Base-by-base conservation (phyloP, 176 grass and related monocot genomes). In the Carex scoparia region DNA sequence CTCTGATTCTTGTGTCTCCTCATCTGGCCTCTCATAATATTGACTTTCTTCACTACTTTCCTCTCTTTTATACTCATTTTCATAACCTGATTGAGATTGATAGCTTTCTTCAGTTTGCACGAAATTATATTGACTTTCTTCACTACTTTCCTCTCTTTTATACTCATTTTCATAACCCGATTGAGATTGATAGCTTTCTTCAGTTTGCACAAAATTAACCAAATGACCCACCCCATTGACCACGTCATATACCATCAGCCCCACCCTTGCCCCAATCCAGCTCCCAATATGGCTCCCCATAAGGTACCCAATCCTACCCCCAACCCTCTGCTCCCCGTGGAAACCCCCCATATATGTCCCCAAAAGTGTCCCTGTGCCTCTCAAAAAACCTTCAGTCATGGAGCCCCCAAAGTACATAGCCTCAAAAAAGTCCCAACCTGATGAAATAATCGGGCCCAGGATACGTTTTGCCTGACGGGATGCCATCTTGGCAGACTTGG, bases 361-460 rank as follows among this genome's bases (percentile, higher is more conserved):
- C n/a, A 96, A 87, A 35, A 95, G 90, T 82, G 97, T 99, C 58
- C 97, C 97, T 0, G 79, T 75, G 13, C 97, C 97, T 63, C 97
- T 92, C 33, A 99, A 88, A 72, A 99, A 92, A 6, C 97, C 93
- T 83, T 99, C 97, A 0, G 93, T 91, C 85, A 99, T 89, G 80
- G 88, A 91, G 79, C 97, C 93, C 10, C 90, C 97, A 30, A 89
- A 99, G 86, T 99, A 94, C 87, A 96, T 88, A 44, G 97, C 97
- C 90, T 99, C 97, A 79, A 99, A 96, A 87, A 99, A 96, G 84
- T 99, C 97, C 97, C 97, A 99, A 13, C 97, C 91, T 44, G 87
- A 99, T 53, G 97, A 99, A 80, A 96, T 86, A 53, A 99, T 88
- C 4, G 97, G 97, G 55, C 97, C 97, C 35, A 99, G 64, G 61